Base-by-base conservation (phyloP, 345 rosid species). In the Fremontodendron californicum region DNA sequence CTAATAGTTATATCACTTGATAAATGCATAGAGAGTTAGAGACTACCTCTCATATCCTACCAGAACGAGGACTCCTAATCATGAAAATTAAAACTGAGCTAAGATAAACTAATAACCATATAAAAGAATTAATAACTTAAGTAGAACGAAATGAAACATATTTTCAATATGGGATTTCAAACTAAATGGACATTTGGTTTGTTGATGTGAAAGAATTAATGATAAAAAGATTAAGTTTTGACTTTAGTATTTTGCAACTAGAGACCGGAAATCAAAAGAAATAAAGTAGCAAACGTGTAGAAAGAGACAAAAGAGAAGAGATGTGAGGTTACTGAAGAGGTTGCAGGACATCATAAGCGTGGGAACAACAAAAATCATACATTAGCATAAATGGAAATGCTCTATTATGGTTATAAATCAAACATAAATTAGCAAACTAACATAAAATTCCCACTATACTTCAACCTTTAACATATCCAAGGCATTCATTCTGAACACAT, bases 401-500 rank as follows among this genome's bases (percentile, higher is more conserved):
- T 65, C 18, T 39, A 65, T n/a, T 65, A 40, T 66, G 19, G 42
- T 65, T 65, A 65, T 39, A 43, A 43, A 25, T 15, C 12, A 45
- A 68, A 68, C 37, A 68, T 69, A 68, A 19, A 51, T 29, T 71
- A 33, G 74, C 43, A 49, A 31, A 18, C 25, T 31, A 70, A 70
- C 42, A 29, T 48, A 51, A 51, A 33, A 18, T 48, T 31, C 25
- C 19, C 25, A 49, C 43, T 49, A 10, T 33, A 68, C 13, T 49
- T 51, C 25, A 61, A 42, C 23, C 18, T 64, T 70, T 21, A 25
- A 21, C 65, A 78, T 49, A 64, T 40, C 48, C 42, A 61, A 51
- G 37, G 35, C 71, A 75, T 37, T 55, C 39, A 55, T 67, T 73
- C 63, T 64, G 31, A 58, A 73, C 75, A 79, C 45, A 40, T 42